These are phyloP conservation scores for barley (Hordeum vulgare) DNA, from an alignment of 176 grass and related monocot genomes.

Conservation along the genomic window DNA sequence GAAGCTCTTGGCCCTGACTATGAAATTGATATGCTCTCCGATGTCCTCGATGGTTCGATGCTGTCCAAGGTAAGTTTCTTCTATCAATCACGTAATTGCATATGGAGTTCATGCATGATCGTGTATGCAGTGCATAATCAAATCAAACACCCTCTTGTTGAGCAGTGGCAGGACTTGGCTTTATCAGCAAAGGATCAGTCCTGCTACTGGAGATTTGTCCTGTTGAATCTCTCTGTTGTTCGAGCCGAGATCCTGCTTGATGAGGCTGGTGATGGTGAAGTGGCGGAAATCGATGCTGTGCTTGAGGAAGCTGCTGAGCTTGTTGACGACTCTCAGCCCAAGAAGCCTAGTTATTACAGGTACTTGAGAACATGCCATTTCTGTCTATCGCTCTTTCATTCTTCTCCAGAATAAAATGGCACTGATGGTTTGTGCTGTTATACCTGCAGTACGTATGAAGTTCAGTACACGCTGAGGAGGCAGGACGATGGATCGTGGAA, in stretches of 20 bases:
- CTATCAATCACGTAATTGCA: background rate
- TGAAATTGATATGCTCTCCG: conserved; percentile 56
- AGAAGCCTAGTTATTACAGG: conserved; percentile 93
- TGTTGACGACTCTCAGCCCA: conserved; percentile 62
- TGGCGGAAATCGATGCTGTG: conserved; percentile 72
- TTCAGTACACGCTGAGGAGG: conserved; percentile 62
- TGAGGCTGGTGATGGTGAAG: conserved; percentile 38
- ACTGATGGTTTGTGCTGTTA: background rate
- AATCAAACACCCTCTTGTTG: conserved; percentile 1
- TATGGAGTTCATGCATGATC: background rate
- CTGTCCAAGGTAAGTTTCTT: conserved; percentile 57
- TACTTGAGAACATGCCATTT: conserved; percentile 12
- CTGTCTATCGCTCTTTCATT: background rate
- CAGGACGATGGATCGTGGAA: conserved; percentile 82
- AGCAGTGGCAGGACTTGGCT: conserved; percentile 77
- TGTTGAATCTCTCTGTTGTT: conserved; percentile 60
- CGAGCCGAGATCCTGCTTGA: conserved; percentile 68
- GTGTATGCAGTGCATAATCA: conserved; percentile 16
- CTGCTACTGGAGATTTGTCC: conserved; percentile 85
- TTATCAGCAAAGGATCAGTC: conserved; percentile 58
- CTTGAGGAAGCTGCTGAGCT: conserved; percentile 96
- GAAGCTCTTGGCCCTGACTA: conserved; percentile 79
- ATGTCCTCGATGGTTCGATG: conserved; percentile 78
- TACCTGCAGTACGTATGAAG: conserved; percentile 75
- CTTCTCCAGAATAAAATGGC: background rate